Evolutionary conservation across 495 filamentous ascomycete species (phyloP).

Genomic region (Lichenothelia convexa): DNA sequence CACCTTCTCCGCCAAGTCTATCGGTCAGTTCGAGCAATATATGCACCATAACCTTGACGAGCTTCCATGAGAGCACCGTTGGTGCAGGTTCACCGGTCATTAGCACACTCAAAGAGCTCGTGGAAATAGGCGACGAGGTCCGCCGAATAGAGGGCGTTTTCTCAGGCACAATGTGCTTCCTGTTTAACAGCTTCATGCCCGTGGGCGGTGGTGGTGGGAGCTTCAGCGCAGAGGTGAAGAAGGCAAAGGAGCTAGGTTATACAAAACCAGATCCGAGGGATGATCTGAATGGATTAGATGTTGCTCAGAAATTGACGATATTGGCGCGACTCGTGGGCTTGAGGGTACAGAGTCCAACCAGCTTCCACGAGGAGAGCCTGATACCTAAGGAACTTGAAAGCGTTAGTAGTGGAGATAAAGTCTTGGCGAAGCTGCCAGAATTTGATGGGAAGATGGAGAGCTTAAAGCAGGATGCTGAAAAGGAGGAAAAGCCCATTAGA

Average conservation of each 20-base stretch:
- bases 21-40: slow-evolving; percentile 79
- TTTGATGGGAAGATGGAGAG: slow-evolving; percentile 76
- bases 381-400: slow-evolving; percentile 70
- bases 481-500: slow-evolving; percentile 74
- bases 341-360: slow-evolving; percentile 53
- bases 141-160: slow-evolving; percentile 88
- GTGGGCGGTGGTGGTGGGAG: slow-evolving; percentile 30
- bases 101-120: slow-evolving; percentile 73
- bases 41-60: slow-evolving; percentile 62
- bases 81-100: slow-evolving; percentile 85
- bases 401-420: slow-evolving; percentile 57
- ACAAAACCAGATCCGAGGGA: slow-evolving; percentile 94
- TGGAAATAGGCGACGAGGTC: slow-evolving; percentile 77
- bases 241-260: slow-evolving; percentile 87
- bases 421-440: slow-evolving; percentile 55
- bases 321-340: slow-evolving; percentile 69
- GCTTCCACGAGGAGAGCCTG: slow-evolving; percentile 79
- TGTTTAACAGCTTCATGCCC: slow-evolving; percentile 81
- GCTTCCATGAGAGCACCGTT: slow-evolving; percentile 80
- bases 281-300: slow-evolving; percentile 89
- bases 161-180: slow-evolving; percentile 86
- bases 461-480: slow-evolving; percentile 57
- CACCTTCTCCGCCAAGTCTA: slow-evolving; percentile 67
- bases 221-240: slow-evolving; percentile 74
- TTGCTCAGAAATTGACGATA: slow-evolving; percentile 92